Base-by-base conservation (phyloP, 2,329 filamentous ascomycete species). In the Hortaea werneckii region DNA sequence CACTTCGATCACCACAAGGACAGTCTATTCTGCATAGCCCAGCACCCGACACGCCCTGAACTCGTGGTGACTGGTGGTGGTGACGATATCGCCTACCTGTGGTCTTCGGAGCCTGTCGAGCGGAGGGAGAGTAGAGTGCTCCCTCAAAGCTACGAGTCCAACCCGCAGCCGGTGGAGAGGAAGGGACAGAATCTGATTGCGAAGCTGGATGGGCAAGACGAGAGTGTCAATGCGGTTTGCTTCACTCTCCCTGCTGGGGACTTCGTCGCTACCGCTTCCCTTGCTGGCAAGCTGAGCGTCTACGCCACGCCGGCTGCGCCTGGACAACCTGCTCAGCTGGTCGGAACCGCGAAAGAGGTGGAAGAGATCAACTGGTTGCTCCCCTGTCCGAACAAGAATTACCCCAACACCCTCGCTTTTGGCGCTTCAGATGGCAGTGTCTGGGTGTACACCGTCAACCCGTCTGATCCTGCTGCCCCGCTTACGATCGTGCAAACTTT, bases 341-440 rank as follows among this genome's bases (percentile, higher is more conserved):
- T 94, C 6, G 85, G 77, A 45, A 85, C 92, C 60, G 78, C 81
- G 3, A 84, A 88, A 59, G 92, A 98, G 65, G 90, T 95, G 7
- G 85, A 94, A 57, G 90, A 96, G 67, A 83, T 98, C 60, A 94
- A 92, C 71, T 98, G 90, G 89, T 67, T 96, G 30, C 68, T 74
- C 1, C 69, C 87, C 0, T 94, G 86, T 62, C 88, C 89, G 1
- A 74, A 82, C 50, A 66, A 80, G 9, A 69, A 73, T 5, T 79
- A 86, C 62, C 78, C 83, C 50, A 94, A 95, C 68, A 81, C 87
- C 6, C 63, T 98, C 51, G 92, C 92, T 0, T 71, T 98, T 6
- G 92, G 92, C 47, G 88, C 88, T 30, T 85, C 78, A 32, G 89
- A 98, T 63, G 92, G 92, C 45, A 89, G 83, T 43, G 88, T 95